A percentile compares a stretch with the other conserved stretches of the same genome.
These are phyloP conservation scores for Plasmodium knowlesi DNA, from an alignment of 169 alveolate species.

Conservation along the genomic window DNA sequence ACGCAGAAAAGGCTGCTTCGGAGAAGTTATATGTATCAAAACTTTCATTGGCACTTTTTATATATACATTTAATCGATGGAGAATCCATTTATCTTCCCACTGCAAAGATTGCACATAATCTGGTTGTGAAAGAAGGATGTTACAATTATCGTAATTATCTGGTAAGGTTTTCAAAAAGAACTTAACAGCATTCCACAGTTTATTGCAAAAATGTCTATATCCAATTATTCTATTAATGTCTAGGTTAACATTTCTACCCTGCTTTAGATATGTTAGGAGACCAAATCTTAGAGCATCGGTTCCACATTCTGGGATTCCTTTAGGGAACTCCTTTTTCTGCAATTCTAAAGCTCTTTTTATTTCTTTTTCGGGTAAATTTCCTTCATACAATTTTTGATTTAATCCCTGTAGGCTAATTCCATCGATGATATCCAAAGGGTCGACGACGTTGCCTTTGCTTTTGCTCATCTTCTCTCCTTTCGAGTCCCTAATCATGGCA, in stretches of 20 bases:
- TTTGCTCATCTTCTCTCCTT: slow-evolving; percentile 98
- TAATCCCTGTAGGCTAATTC: slow-evolving; percentile 93
- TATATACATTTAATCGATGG: slow-evolving; percentile 88
- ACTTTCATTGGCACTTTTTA: slow-evolving; percentile 83
- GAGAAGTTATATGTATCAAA: slow-evolving; percentile 94
- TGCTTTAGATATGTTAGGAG: slow-evolving; percentile 94
- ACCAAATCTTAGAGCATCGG: slow-evolving; percentile 99
- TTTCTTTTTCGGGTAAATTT: slow-evolving; percentile 92
- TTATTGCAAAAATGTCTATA: slow-evolving; percentile 98
- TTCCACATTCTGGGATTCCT: slow-evolving; percentile 99
- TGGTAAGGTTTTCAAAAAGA: slow-evolving; percentile 88
- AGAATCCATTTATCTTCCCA: slow-evolving; percentile 97
- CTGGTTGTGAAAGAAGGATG: slow-evolving; percentile 74
- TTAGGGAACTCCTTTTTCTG: slow-evolving; percentile 97
- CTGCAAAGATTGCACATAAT: slow-evolving; percentile 75
- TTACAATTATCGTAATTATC: slow-evolving; percentile 80
- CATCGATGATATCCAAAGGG: slow-evolving; percentile 98
- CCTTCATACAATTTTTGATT: slow-evolving; percentile 92
- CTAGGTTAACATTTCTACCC: slow-evolving; percentile 96
- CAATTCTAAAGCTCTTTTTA: slow-evolving; percentile 91
- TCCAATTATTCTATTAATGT: slow-evolving; percentile 96
- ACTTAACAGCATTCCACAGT: slow-evolving; percentile 97
- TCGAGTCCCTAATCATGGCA: slow-evolving; percentile 98
- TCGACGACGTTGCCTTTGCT: slow-evolving; percentile 99
- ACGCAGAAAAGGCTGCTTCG: slow-evolving; percentile 93